Evolutionary conservation across 768 basidiomycete species (phyloP), one percentile per base, ranked within the genome.

Genomic region (Trametes gibbosa): DNA sequence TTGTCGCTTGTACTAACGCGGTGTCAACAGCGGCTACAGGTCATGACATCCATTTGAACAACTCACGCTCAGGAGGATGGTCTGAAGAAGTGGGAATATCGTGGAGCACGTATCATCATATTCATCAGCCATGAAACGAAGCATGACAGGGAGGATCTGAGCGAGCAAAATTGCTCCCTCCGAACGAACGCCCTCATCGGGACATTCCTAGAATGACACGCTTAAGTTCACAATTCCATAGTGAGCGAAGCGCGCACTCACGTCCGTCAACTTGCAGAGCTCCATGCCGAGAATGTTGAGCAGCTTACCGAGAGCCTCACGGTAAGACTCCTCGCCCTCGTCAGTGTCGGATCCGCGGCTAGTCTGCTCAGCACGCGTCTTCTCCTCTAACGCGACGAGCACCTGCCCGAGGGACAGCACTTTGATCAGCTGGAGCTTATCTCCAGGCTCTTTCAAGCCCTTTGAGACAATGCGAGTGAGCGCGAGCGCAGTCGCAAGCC

Each of bases 81-180:
- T 80, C 61, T 87, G 84, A 14, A 97, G 76, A 55, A 97, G 76
- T 3, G 91, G 86, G 67, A 95, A 92, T 40, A 98, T 81, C 7
- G 95, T 89, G 21, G 85, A 84, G 62, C 87, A 87, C 6, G 92
- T 95, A 66, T 96, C 95, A 61, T 95, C 92, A 63, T 92, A 91
- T 25, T 87, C 80, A 68, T 98, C 97, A 9, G 87, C 88, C 76
- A 98, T 79, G 76, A 98, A 95, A 16, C 84, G 87, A 12, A 99
- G 79, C 77, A 93, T 81, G 35, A 94, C 79, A 1, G 95, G 92
- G 17, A 95, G 79, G 42, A 87, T 74, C 65, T 89, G 84, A 35
- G 78, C 75, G 52, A 93, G 77, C 67, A 90, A 75, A 25, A 72
- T 73, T 9, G 80, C 78, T 0, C 90, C 90, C 70, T 92, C 88